Evolutionary conservation across 441 rosid genomes (phyloP).

Genomic region (Gossypium gossypioides): DNA sequence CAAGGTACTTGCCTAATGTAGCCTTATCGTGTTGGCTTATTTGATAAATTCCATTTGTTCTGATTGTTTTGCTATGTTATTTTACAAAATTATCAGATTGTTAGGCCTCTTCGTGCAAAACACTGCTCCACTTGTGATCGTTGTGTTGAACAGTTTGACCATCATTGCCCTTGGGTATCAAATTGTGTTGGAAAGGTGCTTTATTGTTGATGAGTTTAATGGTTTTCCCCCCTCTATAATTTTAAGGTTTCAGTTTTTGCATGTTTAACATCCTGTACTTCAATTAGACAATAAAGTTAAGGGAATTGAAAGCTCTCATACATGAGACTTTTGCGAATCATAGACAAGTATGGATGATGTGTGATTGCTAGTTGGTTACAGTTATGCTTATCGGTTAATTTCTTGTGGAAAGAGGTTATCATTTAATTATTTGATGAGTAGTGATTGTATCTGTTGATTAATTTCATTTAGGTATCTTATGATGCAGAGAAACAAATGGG

Average conservation of each 20-base stretch:
- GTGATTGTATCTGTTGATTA: constrained; percentile 2
- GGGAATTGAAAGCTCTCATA: not conserved
- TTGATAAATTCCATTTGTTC: not conserved
- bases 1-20: constrained; percentile 49
- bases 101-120: constrained; percentile 94
- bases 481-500: constrained; percentile 95
- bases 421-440: not conserved
- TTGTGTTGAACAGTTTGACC: constrained; percentile 97
- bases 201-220: constrained; percentile 14
- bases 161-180: constrained; percentile 99
- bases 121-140: constrained; percentile 94
- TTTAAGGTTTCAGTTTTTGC: not conserved
- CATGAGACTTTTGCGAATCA: not conserved
- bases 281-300: not conserved
- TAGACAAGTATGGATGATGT: not conserved
- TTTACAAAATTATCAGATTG: constrained; percentile 45
- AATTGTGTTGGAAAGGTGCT: constrained; percentile 96
- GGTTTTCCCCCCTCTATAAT: not conserved
- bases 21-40: constrained; percentile 8
- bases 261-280: constrained; percentile 1
- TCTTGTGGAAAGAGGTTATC: not conserved
- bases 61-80: constrained; percentile 12
- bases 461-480: constrained; percentile 9
- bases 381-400: constrained; percentile 1
- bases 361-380: not conserved